Evolutionary conservation across 1,284 basidiomycete species (phyloP).

Genomic region (Cutaneotrichosporon daszewskae): DNA sequence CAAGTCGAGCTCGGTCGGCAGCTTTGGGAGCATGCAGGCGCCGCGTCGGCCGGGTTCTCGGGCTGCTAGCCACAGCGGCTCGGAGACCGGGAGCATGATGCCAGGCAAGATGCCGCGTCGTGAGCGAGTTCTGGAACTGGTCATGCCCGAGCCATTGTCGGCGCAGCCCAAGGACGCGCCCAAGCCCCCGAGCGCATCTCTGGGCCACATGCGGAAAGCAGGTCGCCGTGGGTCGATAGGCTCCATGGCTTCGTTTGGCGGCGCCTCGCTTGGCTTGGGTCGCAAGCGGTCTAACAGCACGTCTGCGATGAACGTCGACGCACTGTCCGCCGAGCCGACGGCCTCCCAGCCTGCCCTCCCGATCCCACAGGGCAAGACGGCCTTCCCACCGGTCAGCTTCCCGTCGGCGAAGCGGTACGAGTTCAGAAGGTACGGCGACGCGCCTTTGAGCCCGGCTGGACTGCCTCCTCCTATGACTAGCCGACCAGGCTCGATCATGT

Average conservation of each 20-base stretch:
- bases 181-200: background rate
- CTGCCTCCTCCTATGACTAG: too few relatives aligned
- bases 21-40: conserved; percentile 15
- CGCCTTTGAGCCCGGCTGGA: conserved; percentile 5
- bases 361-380: conserved; percentile 33
- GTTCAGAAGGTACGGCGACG: conserved; percentile 38
- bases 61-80: conserved; percentile 25
- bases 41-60: conserved; percentile 22
- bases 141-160: conserved; percentile 46
- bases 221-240: conserved; percentile 34
- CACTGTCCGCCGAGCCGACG: conserved; percentile 2
- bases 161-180: conserved; percentile 6
- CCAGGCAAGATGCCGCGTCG: conserved; percentile 28
- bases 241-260: conserved; percentile 26
- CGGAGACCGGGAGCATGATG: conserved; percentile 17
- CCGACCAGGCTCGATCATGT: conserved; percentile 44
- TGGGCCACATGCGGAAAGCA: background rate
- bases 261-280: conserved; percentile 26
- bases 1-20: conserved; percentile 29
- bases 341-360: conserved; percentile 15
- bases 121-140: conserved; percentile 43
- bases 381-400: conserved; percentile 41
- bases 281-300: conserved; percentile 32
- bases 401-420: conserved; percentile 46
- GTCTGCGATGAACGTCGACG: conserved; percentile 9